Conservation (phyloP, 768 basidiomycete species). For the Antrodiella citrinella region DNA sequence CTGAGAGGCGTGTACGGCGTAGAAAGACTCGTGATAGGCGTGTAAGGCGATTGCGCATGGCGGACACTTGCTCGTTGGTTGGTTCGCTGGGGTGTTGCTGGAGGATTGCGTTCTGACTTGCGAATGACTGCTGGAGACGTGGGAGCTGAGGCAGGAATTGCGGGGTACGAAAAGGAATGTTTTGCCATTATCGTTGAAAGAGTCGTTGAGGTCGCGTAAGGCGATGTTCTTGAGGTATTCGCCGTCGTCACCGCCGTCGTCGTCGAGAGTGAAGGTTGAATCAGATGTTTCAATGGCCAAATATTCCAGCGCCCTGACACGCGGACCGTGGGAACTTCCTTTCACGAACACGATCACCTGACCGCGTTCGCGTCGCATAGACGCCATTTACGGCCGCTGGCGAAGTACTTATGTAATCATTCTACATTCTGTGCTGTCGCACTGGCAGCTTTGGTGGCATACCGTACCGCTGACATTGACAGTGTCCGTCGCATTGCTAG, state of each 20-base stretch:
- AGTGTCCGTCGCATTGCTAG: too few relatives aligned
- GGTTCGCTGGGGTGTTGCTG: slow-evolving; percentile 61
- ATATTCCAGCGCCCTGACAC: neutral
- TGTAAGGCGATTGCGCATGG: slow-evolving; percentile 48
- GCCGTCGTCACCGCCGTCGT: slow-evolving; percentile 13
- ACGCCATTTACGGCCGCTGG: neutral
- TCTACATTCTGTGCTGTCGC: too few relatives aligned
- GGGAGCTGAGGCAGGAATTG: slow-evolving; percentile 34
- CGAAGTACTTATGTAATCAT: too few relatives aligned
- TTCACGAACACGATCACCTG: neutral
- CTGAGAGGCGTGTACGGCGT: slow-evolving; percentile 67
- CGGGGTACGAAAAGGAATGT: slow-evolving; percentile 12
- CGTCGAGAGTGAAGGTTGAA: neutral
- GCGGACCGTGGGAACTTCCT: neutral
- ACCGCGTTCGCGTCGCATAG: slow-evolving; percentile 2
- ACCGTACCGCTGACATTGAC: too few relatives aligned
- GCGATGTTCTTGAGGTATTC: slow-evolving; percentile 7
- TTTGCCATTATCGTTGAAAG: slow-evolving; percentile 17
- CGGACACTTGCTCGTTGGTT: slow-evolving; percentile 33
- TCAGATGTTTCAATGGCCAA: neutral
- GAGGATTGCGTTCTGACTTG: slow-evolving; percentile 29
- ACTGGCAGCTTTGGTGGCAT: too few relatives aligned
- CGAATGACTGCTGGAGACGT: slow-evolving; percentile 34
- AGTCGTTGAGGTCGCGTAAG: slow-evolving; percentile 11
- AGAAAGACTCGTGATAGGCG: slow-evolving; percentile 42